Evolutionary conservation across 768 basidiomycete species (phyloP).

Genomic region (Mrakia frigida): DNA sequence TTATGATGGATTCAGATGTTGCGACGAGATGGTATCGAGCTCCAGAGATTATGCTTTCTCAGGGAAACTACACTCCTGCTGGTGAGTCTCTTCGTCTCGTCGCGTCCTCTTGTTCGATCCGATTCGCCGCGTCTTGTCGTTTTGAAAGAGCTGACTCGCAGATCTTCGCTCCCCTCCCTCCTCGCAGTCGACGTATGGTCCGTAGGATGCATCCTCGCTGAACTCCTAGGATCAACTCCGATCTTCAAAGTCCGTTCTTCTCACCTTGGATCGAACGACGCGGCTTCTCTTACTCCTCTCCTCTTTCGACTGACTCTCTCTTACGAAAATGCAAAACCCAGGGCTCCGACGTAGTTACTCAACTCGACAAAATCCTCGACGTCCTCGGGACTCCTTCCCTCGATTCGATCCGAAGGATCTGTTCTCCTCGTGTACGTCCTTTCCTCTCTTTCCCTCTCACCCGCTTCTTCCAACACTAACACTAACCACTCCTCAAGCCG

Average conservation of each 20-base stretch:
- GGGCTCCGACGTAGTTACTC: constrained; percentile 85
- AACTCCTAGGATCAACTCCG: constrained; percentile 82
- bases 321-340: too few relatives aligned
- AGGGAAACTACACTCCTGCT: constrained; percentile 47
- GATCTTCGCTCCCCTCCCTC: neutral
- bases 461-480: neutral
- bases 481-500: constrained; percentile 56
- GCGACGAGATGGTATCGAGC: constrained; percentile 71
- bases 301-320: too few relatives aligned
- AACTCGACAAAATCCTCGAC: constrained; percentile 83
- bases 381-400: constrained; percentile 67
- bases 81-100: constrained; percentile 48
- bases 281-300: neutral
- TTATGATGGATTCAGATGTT: constrained; percentile 50
- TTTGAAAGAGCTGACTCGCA: too few relatives aligned
- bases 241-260: constrained; percentile 52
- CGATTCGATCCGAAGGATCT: constrained; percentile 91
- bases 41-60: constrained; percentile 50
- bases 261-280: neutral
- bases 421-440: constrained; percentile 65
- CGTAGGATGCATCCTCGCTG: constrained; percentile 72
- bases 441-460: constrained; percentile 52
- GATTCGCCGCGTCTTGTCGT: too few relatives aligned
- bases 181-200: constrained; percentile 28
- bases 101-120: neutral